Evolutionary conservation across 2,329 filamentous ascomycete genomes (phyloP).

Genomic region (Ceratocystis variospora): DNA sequence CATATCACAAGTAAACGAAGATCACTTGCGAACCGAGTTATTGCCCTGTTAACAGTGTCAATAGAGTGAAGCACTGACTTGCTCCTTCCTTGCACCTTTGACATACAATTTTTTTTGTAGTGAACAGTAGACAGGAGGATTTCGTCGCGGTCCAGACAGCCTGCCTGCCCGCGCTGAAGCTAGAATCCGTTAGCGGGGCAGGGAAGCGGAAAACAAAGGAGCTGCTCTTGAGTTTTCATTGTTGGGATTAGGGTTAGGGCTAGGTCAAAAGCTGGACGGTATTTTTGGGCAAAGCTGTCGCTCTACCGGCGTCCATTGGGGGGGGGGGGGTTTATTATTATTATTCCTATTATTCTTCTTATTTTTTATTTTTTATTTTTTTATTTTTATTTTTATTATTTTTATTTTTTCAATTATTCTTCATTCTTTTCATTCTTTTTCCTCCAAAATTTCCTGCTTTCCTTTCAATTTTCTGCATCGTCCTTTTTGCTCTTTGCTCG

Average conservation of each 20-base stretch:
- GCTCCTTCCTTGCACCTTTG: not conserved
- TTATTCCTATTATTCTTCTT: too few species aligned
- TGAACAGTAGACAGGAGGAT: not conserved
- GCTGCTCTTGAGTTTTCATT: not conserved
- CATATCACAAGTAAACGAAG: not conserved
- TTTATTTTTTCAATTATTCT: too few species aligned
- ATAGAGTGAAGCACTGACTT: slow-evolving; percentile 6
- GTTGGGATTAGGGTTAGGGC: not conserved
- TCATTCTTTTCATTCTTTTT: too few species aligned
- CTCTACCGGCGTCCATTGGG: too few species aligned
- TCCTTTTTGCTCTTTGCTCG: too few species aligned
- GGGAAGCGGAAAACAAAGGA: not conserved
- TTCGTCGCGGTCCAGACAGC: not conserved
- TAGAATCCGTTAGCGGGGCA: not conserved
- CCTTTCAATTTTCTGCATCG: too few species aligned
- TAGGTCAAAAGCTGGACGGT: too few species aligned
- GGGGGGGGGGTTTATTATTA: too few species aligned
- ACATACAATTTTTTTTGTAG: not conserved
- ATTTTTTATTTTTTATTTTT: too few species aligned
- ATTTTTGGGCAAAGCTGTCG: too few species aligned
- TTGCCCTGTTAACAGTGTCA: slow-evolving; percentile 3
- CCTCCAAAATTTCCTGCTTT: too few species aligned
- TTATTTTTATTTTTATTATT: too few species aligned
- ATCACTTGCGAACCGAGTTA: not conserved
- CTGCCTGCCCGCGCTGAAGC: not conserved